Percentiles rank a stretch among this genome's conserved stretches.
Conservation (phyloP, 2,329 filamentous ascomycete genomes). For the Aspergillus piperis region DNA sequence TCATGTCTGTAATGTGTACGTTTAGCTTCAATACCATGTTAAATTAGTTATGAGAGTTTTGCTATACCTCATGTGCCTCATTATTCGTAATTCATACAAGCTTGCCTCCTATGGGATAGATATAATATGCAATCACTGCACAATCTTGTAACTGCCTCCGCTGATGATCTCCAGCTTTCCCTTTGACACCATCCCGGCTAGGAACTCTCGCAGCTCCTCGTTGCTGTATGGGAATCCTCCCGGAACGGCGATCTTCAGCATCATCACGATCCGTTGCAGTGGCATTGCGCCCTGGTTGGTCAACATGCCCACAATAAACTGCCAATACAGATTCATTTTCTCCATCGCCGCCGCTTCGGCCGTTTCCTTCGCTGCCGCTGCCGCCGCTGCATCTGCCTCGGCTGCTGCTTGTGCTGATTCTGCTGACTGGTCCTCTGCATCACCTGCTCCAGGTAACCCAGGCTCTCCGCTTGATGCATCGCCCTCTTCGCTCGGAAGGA, state of each 20-base stretch:
- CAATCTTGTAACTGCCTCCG: conserved; percentile 68
- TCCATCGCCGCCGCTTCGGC: conserved; percentile 64
- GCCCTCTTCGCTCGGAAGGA: conserved; percentile 39
- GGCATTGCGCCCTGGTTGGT: conserved; percentile 89
- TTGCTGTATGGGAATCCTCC: conserved; percentile 88
- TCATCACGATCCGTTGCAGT: conserved; percentile 79
- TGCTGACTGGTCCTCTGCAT: conserved; percentile 14
- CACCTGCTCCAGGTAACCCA: conserved; percentile 20
- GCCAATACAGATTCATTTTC: conserved; percentile 76
- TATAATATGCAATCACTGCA: conserved; percentile 21
- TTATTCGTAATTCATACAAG: conserved; percentile 1
- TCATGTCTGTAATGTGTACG: conserved; percentile 9
- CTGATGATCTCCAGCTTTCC: conserved; percentile 66
- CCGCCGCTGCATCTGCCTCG: conserved; percentile 33
- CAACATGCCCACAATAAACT: conserved; percentile 92
- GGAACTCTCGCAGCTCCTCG: conserved; percentile 80
- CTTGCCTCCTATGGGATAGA: background rate
- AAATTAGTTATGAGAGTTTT: conserved; percentile 1
- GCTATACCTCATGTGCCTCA: background rate
- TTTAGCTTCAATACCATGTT: conserved; percentile 14
- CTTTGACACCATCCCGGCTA: conserved; percentile 73
- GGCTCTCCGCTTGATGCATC: conserved; percentile 23
- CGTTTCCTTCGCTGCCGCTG: conserved; percentile 46
- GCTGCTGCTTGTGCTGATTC: conserved; percentile 17
- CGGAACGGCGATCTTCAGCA: conserved; percentile 88